Base-by-base conservation (phyloP, 495 filamentous ascomycete species). In the Lichenothelia convexa region DNA sequence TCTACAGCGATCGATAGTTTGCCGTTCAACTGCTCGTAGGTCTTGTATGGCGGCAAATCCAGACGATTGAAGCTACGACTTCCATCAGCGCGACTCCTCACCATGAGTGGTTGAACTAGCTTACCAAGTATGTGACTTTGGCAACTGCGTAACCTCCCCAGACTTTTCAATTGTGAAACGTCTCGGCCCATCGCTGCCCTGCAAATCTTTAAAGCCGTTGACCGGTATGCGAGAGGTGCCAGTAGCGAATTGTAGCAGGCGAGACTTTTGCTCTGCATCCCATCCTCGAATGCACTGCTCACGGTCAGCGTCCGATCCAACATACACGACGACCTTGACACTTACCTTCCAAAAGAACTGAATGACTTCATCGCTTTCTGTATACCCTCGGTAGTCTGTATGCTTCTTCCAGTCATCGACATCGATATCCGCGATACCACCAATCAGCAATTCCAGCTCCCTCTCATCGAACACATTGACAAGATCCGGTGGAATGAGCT, bases 331-430 rank as follows among this genome's bases (percentile, higher is more conserved):
- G 13, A 27, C 7, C 7, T 18, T 7, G 21, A 15, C 20, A 44
- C 59, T 63, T 37, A 83, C 87, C 67, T 93, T 89, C 89, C 89
- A 99, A 71, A 99, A 99, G 62, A 85, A 86, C 54, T 80, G 75
- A 45, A 99, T 91, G 21, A 95, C 91, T 50, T 93, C 82, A 55
- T 95, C 91, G 35, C 71, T 75, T 59, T 99, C 89, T 26, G 92
- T 93, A 63, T 99, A 99, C n/a, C 89, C 89, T 41, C 89, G 75
- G 61, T 99, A 99, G 53, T 99, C 89, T n/a, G 89, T 99, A 61
- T 99, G 89, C 63, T 99, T 99, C 76, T 99, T 99, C 89, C 89
- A 99, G 57, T 99, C 89, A 33, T 95, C 89, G 15, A 99, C 91
- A 50, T 99, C 89, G 47, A 99, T 99, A 55, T 99, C 89, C 30